phyloP scores from a whole-genome alignment of 2,329 filamentous ascomycete genomes.

The Escovopsis sp. region DNA sequence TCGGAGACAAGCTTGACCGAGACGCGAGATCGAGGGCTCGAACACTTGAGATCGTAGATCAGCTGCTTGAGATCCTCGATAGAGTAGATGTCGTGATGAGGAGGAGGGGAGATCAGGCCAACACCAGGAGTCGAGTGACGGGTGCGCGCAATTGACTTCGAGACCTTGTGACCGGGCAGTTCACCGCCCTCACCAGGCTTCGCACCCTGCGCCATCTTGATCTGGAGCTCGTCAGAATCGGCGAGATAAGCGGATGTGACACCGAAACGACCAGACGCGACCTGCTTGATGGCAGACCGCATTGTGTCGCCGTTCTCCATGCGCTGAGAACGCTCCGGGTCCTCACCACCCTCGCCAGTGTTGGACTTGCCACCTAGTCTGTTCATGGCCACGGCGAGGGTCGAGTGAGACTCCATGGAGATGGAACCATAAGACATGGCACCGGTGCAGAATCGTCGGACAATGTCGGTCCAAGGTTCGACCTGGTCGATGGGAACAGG shows the following conservation, averaged over 20 bases:
- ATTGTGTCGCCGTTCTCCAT: constrained; percentile 91
- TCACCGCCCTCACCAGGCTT: constrained; percentile 98
- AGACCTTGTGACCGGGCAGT: constrained; percentile 92
- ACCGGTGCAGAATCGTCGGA: constrained; percentile 88
- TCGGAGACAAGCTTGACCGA: constrained; percentile 97
- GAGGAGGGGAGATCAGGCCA: constrained; percentile 87
- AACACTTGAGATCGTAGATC: constrained; percentile 95
- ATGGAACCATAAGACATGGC: constrained; percentile 99
- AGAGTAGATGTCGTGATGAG: constrained; percentile 96
- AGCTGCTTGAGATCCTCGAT: constrained; percentile 97
- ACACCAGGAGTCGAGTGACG: constrained; percentile 94
- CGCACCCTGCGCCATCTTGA: constrained; percentile 98
- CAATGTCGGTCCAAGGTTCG: constrained; percentile 96
- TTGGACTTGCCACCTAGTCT: constrained; percentile 92
- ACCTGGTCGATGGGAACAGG: constrained; percentile 92
- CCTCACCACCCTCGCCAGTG: constrained; percentile 93
- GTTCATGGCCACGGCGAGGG: constrained; percentile 92
- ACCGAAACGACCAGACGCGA: constrained; percentile 90
- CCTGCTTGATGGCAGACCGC: constrained; percentile 95
- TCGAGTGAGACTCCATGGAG: constrained; percentile 96
- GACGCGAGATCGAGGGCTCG: constrained; percentile 78
- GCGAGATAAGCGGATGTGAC: constrained; percentile 90
- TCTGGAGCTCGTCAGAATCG: constrained; percentile 91
- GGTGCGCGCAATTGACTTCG: constrained; percentile 82
- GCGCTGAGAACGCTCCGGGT: constrained; percentile 74